Evolutionary conservation across 352 stramenopile species (phyloP).

Genomic region (Globisporangium abappressorium): DNA sequence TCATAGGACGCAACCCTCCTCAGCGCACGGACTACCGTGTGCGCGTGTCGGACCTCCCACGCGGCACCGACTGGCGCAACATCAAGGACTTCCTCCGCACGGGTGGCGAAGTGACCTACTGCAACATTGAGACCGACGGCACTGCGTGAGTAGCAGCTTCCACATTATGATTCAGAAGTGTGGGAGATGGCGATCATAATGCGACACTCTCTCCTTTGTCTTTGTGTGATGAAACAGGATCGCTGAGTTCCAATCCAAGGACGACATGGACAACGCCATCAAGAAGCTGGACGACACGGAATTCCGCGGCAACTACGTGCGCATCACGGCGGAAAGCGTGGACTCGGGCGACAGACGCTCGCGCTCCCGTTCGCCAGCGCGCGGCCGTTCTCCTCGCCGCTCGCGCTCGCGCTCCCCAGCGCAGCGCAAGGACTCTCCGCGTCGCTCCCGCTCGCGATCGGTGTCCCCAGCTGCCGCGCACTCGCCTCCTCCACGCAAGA

Average conservation of each 20-base stretch:
- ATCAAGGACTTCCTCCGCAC: conserved; percentile 86
- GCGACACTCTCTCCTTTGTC: neutral
- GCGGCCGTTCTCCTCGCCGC: conserved; percentile 55
- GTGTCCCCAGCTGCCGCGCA: conserved; percentile 44
- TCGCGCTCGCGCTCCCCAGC: conserved; percentile 70
- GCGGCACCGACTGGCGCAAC: conserved; percentile 81
- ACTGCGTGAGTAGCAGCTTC: conserved; percentile 57
- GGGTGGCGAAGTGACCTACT: conserved; percentile 83
- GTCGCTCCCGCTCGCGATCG: conserved; percentile 68
- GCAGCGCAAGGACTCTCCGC: conserved; percentile 57
- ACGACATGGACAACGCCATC: conserved; percentile 83
- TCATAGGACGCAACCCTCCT: conserved; percentile 58
- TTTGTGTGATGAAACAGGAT: conserved; percentile 31
- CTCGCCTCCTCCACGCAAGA: conserved; percentile 63
- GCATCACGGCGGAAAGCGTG: conserved; percentile 46
- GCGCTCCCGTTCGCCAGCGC: conserved; percentile 61
- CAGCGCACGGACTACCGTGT: conserved; percentile 77
- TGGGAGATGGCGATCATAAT: neutral
- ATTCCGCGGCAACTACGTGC: conserved; percentile 83
- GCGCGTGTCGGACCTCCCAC: conserved; percentile 71
- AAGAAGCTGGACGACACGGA: conserved; percentile 88
- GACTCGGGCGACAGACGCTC: conserved; percentile 34
- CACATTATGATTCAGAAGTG: neutral
- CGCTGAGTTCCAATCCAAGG: conserved; percentile 76
- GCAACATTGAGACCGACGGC: conserved; percentile 77